phyloP scores from a whole-genome alignment of 768 basidiomycete genomes.

The Suillus weaverae region DNA sequence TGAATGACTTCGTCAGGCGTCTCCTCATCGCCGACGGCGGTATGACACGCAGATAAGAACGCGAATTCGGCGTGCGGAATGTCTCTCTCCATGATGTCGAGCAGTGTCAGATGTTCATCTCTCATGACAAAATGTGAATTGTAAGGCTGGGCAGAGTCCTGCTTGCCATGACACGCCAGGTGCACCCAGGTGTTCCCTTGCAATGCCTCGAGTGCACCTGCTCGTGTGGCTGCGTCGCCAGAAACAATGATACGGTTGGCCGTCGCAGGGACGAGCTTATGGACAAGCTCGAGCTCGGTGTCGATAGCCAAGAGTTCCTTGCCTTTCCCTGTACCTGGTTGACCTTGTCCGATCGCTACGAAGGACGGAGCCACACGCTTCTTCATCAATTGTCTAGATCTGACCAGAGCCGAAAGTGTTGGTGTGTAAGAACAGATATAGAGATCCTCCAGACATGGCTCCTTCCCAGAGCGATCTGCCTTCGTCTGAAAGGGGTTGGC shows the following conservation, averaged over 20 bases:
- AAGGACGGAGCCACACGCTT: not conserved
- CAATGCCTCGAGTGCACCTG: not conserved
- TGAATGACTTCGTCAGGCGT: slow-evolving; percentile 22
- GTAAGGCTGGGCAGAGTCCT: slow-evolving; percentile 13
- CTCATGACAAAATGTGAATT: slow-evolving; percentile 7
- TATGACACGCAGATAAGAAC: slow-evolving; percentile 18
- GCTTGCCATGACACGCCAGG: slow-evolving; percentile 21
- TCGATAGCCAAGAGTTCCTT: not conserved
- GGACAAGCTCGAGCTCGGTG: slow-evolving; percentile 17
- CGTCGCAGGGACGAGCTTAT: slow-evolving; percentile 18
- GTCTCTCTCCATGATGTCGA: slow-evolving; percentile 8
- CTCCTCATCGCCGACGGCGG: slow-evolving; percentile 18
- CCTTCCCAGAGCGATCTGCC: slow-evolving; percentile 3
- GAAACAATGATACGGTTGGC: not conserved
- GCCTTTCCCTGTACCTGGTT: slow-evolving; percentile 3
- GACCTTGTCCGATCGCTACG: slow-evolving; percentile 5
- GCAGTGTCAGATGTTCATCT: not conserved
- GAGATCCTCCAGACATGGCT: slow-evolving; percentile 5
- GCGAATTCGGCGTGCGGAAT: slow-evolving; percentile 5
- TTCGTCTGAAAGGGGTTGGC: slow-evolving; percentile 29
- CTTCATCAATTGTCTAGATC: slow-evolving; percentile 3
- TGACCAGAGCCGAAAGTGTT: slow-evolving; percentile 9
- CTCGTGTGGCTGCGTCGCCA: not conserved
- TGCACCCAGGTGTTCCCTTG: slow-evolving; percentile 15
- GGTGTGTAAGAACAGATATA: slow-evolving; percentile 15